Base-by-base conservation (phyloP, 805 yeast species). In the Myxozyma geophila region DNA sequence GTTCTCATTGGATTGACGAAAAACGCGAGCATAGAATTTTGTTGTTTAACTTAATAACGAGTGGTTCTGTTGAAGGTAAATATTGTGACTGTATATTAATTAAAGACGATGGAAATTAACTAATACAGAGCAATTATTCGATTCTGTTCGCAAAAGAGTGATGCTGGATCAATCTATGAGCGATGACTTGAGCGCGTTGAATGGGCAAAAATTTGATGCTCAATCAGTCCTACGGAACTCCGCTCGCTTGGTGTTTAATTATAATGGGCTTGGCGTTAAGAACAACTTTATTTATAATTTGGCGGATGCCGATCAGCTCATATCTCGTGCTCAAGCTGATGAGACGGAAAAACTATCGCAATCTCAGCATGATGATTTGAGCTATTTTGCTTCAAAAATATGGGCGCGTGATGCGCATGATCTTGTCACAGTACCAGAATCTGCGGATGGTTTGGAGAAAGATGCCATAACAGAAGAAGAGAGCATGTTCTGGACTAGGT, bases 1-100 rank as follows among this genome's bases (percentile, higher is more conserved):
- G 98, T 60, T 95, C 90, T 17, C 98, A 93, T 74, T 80, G 98
- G 72, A 90, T 93, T 58, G 98, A 98, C 0, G 98, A 93, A 74
- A 81, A 2, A 5, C 28, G 28, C 28, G 28, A 78, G 1, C 86
- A 83, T 57, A 96, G 96, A 0, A 96, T 92, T 2, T 80, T 90
- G 19, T 83, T 93, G 0, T 89, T 67, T 47, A 51, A 48, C 28
- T 56, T 67, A 21, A 59, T 67, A 9, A 67, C 65, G 0, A 85
- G 85, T 64, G 89, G 88, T 72, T 88, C 96, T 0, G 89, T 89
- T 15, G 96, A 89, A 75, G 95, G 89, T 75, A 87, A 85, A 75
- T 87, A 77, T 88, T 61, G 93, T 88, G 69, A 83, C 89, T 74
- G 93, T 93, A 7, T 33, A 15, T 13, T 28, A 17, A 23, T 37